These are phyloP conservation scores for Microcos paniculata DNA, from an alignment of 345 rosid genomes.

Conservation along the genomic window DNA sequence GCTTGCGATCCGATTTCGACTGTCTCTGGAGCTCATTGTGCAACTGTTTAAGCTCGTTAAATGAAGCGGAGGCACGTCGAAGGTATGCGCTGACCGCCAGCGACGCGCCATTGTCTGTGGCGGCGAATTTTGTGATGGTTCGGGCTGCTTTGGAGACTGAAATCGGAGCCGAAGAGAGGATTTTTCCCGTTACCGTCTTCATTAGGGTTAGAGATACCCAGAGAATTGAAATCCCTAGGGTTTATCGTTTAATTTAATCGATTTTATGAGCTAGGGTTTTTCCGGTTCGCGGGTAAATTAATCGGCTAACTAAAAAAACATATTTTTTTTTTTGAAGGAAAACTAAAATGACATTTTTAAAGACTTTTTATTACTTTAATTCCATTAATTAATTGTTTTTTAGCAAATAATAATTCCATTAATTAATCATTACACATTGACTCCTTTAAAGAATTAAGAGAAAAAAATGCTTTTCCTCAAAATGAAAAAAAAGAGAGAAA, in stretches of 20 bases:
- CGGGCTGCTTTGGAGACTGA: slow-evolving; percentile 16
- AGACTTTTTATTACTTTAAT: too few relatives aligned
- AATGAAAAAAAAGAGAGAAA: too few relatives aligned
- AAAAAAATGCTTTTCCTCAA: too few relatives aligned
- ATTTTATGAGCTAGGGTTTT: not conserved
- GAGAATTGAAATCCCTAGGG: not conserved
- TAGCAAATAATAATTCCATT: too few relatives aligned
- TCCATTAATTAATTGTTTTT: too few relatives aligned
- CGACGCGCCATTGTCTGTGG: slow-evolving; percentile 17
- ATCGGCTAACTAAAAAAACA: too few relatives aligned
- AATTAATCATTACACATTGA: too few relatives aligned
- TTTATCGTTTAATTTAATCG: not conserved
- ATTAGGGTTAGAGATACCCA: not conserved
- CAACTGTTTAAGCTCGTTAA: slow-evolving; percentile 18
- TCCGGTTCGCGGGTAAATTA: not conserved
- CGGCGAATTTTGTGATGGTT: slow-evolving; percentile 11
- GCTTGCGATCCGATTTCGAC: slow-evolving; percentile 13
- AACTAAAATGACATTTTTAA: too few relatives aligned
- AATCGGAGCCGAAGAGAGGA: slow-evolving; percentile 9
- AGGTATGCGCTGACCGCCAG: slow-evolving; percentile 16
- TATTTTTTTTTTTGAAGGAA: too few relatives aligned
- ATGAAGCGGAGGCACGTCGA: slow-evolving; percentile 12
- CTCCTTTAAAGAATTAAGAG: too few relatives aligned
- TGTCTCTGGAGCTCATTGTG: slow-evolving; percentile 5
- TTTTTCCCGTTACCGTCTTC: slow-evolving; percentile 16